Base-by-base conservation (phyloP, 768 basidiomycete genomes). In the Mycena vitilis region DNA sequence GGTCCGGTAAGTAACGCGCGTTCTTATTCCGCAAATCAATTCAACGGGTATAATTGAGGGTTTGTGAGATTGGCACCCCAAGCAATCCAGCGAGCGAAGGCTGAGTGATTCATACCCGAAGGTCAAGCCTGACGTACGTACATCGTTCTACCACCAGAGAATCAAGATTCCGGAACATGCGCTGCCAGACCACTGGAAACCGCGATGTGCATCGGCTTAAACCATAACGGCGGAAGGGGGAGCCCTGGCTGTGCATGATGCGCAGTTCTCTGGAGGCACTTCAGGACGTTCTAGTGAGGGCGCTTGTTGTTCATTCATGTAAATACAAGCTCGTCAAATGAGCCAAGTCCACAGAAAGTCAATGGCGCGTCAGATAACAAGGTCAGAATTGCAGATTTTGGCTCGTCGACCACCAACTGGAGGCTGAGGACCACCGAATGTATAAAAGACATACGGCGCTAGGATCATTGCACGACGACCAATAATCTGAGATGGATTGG, bases 401-500 rank as follows among this genome's bases (percentile, higher is more conserved):
- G 71, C 40, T 72, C 71, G n/a, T 82, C 82, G 1, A 80, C 80
- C 18, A 83, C 69, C 20, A 84, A 69, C 69, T 70, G 40, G 36
- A n/a, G 53, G 22, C 30, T 10, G 22, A 42, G 18, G 40, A n/a
- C 15, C 1, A 49, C 30, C 34, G 18, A 38, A 53, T 12, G 11
- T 13, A 36, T 8, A 45, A 45, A 5, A 54, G 22, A 65, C 69
- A 36, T 56, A 65, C 69, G 12, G 83, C 78, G 16, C 78, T 73
- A 2, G 82, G 81, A 60, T 82, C 81, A 68, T 72, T 85, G 79
- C 0, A 84, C 80, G 1, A 82, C 85, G n/a, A 86, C 71, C 23
- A 80, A 82, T 11, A 85, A 73, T 38, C 68, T 69, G 30, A 11
- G 13, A 5, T 11, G 7, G 10, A 53, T 36, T 23, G 20, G 0